Base-by-base conservation (phyloP, 768 basidiomycete species). In the Candolleomyces eurysporus region DNA sequence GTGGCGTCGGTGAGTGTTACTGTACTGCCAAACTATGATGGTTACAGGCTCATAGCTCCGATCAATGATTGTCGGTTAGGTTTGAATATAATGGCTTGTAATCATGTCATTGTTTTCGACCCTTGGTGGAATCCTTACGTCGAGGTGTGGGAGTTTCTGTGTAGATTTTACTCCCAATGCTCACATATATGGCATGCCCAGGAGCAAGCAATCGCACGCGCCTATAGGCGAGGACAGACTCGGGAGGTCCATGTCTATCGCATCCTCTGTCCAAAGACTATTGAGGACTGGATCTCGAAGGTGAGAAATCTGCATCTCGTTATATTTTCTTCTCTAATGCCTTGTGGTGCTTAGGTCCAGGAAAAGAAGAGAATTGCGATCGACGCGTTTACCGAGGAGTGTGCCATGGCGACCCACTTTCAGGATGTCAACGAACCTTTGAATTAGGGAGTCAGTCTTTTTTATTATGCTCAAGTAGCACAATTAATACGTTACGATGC, bases 71-170 rank as follows among this genome's bases (percentile, higher is more conserved):
- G 26, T 26, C 26, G 26, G 26, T 26, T 26, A 13, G 69, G 69
- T 19, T 60, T 70, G 4, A 63, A 68, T 42, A 70, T 70, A 42
- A 60, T 62, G 13, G 51, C 65, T 17, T 67, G 66, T 48, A 68
- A 68, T 55, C 65, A 59, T 48, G 63, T 68, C n/a, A 70, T 70
- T 22, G 52, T 70, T 19, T 39, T 68, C 42, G 69, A 68, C 22
- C 67, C 67, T 2, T 70, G 69, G 69, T 70, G 67, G 69, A 70
- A 70, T 32, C 69, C 69, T 8, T 68, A 52, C 43, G 57, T 62
- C 9, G 69, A 70, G 43, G 69, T 19, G 6, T 22, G 17, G 8
- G 7, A 19, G 5, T 14, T 19, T 21, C 39, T 26, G 26, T 26
- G 26, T 26, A 26, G 26, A 26, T 21, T 13, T 21, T 16, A 26